A percentile compares a stretch with the other conserved stretches of the same genome.
These are phyloP conservation scores for Eucommia ulmoides DNA, from an alignment of 257 asterid genomes.

Conservation along the genomic window DNA sequence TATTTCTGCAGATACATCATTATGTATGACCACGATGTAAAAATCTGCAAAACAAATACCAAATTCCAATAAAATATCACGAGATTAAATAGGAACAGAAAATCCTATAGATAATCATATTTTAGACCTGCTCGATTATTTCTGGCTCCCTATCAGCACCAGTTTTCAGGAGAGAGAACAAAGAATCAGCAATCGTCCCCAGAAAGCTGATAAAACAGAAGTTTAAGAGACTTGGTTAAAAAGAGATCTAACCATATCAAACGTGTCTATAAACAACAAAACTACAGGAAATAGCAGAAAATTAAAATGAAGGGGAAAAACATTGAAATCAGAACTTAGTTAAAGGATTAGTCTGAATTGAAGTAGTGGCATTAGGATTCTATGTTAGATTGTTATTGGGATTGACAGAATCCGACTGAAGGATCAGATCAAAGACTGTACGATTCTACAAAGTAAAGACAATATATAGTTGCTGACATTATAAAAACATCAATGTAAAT, in stretches of 20 bases:
- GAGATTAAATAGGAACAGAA: constrained; percentile 8
- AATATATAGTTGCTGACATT: too few species aligned
- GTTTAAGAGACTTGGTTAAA: constrained; percentile 3
- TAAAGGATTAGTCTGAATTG: too few species aligned
- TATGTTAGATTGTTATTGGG: too few species aligned
- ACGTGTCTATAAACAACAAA: neutral
- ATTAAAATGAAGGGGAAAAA: too few species aligned
- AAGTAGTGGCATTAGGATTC: too few species aligned
- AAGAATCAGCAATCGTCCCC: constrained; percentile 39
- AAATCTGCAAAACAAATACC: constrained; percentile 45
- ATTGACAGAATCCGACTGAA: too few species aligned
- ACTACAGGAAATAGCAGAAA: too few species aligned
- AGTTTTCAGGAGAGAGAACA: constrained; percentile 50
- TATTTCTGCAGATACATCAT: constrained; percentile 80
- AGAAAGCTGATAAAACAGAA: constrained; percentile 52
- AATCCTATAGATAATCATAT: neutral
- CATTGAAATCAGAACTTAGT: too few species aligned
- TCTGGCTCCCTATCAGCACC: constrained; percentile 96
- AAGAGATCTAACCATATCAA: neutral
- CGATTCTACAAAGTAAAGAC: too few species aligned
- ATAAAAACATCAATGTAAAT: too few species aligned
- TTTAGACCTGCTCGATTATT: constrained; percentile 66
- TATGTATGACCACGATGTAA: constrained; percentile 71
- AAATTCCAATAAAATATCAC: constrained; percentile 7
- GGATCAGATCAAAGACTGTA: too few species aligned